Base-by-base conservation (phyloP, 139 green algal genomes). In the Haematococcus sp. region DNA sequence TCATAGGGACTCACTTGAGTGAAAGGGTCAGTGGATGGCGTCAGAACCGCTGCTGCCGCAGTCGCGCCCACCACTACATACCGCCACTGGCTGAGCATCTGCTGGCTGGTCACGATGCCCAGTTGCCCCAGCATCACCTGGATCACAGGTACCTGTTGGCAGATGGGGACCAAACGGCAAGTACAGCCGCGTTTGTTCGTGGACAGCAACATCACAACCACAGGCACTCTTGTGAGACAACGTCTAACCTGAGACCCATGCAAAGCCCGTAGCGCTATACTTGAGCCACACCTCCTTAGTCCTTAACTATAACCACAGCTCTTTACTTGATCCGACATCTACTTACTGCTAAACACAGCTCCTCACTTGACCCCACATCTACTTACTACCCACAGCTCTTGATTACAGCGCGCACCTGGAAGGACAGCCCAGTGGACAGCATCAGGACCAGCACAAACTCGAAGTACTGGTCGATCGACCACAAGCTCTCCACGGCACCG, bases 381-480 rank as follows among this genome's bases (percentile, higher is more conserved):
- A 27, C 56, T 65, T 28, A 22, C 23, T 31, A 65, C 56, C 56
- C 15, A 17, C 56, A 27, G 15, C 56, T 55, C 46, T n/a, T 55
- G 46, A 55, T 55, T 13, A 52, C 63, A 44, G 23, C 3, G 19
- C 59, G 11, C 63, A 96, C 93, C 90, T 98, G 94, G 87, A 99
- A 99, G 19, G 93, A 89, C 28, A 99, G 87, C 2, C 95, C 95
- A 9, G 95, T 99, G 71, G 76, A 91, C 31, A 99, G 89, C 89
- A 99, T 94, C 27, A 99, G 88, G 43, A 98, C 89, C 52, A 99
- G 89, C 54, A 99, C 94, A 86, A 99, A 99, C 84, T 98, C 90
- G 86, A 99, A 99, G 88, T 99, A 99, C 87, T 99, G 94, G 84
- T 99, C 96, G 75, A 99, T 99, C 68, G 91, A 97, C 96, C 96